These are phyloP conservation scores for Aspergillus viridinutans DNA, from an alignment of 2,329 filamentous ascomycete species.

Conservation along the genomic window DNA sequence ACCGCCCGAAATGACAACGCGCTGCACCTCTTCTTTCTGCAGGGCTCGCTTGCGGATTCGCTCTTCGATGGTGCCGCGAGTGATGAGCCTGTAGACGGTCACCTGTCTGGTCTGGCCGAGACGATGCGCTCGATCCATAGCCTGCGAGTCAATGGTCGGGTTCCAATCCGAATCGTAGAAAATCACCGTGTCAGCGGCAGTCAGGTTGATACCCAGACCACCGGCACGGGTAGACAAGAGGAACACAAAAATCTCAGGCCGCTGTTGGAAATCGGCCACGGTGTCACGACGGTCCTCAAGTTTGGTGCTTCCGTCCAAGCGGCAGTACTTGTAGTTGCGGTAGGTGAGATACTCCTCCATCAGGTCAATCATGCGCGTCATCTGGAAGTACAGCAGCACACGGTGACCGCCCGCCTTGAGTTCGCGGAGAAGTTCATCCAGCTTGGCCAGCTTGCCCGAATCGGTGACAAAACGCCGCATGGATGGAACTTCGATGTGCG, in stretches of 20 bases:
- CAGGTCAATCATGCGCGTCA: constrained; percentile 99
- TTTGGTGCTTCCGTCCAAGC: constrained; percentile 93
- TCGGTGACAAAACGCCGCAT: constrained; percentile 98
- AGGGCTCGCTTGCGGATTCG: constrained; percentile 93
- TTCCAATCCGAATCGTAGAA: constrained; percentile 99
- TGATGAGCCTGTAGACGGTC: constrained; percentile 96
- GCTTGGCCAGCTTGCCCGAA: constrained; percentile 88
- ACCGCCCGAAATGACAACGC: constrained; percentile 90
- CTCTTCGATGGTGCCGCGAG: constrained; percentile 93
- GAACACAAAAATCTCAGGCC: constrained; percentile 95
- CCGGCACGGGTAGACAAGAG: constrained; percentile 91
- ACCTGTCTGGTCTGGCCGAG: constrained; percentile 94
- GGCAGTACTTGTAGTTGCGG: constrained; percentile 98
- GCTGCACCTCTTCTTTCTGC: constrained; percentile 98
- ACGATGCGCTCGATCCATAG: constrained; percentile 98
- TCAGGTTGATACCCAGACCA: constrained; percentile 96
- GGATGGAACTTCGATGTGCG: constrained; percentile 85
- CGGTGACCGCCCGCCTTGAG: constrained; percentile 91
- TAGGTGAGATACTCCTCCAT: constrained; percentile 99
- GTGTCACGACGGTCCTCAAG: constrained; percentile 95
- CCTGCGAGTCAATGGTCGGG: constrained; percentile 95
- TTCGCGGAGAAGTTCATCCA: constrained; percentile 80
- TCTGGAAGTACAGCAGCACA: constrained; percentile 98
- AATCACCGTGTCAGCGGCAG: constrained; percentile 94
- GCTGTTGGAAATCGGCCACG: constrained; percentile 91